Percentiles rank a stretch among this genome's conserved stretches.
phyloP scores from a whole-genome alignment of 495 filamentous ascomycete species.

The Daldinia caldariorum region DNA sequence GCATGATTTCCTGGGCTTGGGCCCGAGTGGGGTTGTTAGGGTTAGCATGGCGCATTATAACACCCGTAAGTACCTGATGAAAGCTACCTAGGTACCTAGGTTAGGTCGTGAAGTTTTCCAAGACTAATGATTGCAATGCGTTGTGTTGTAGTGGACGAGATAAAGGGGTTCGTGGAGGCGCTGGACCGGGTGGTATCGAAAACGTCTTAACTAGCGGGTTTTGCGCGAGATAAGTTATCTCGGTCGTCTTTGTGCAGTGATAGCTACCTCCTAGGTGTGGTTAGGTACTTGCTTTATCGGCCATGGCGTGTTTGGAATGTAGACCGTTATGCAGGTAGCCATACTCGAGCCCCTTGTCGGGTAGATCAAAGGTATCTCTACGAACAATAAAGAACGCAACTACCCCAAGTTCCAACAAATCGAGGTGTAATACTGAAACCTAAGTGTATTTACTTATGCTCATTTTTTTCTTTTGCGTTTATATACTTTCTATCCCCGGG shows the following conservation, averaged over 20 bases:
- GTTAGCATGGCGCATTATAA: conserved; percentile 82
- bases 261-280: background rate
- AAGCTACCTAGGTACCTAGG: background rate
- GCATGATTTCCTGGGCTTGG: conserved; percentile 66
- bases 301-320: background rate
- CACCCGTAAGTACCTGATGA: conserved; percentile 62
- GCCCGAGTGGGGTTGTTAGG: conserved; percentile 70
- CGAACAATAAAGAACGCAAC: background rate
- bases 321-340: background rate
- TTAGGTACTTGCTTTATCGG: no score
- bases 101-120: background rate
- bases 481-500: background rate
- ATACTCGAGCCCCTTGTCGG: background rate
- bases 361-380: background rate
- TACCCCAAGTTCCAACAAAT: background rate
- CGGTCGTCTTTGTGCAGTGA: background rate
- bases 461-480: no score
- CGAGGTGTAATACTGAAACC: background rate
- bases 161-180: conserved; percentile 60
- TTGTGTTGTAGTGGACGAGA: conserved; percentile 62
- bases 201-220: background rate
- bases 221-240: background rate
- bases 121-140: background rate
- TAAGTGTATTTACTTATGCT: background rate
- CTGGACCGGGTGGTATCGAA: conserved; percentile 56